These are phyloP conservation scores for Fusarium humuli DNA, from an alignment of 2,329 filamentous ascomycete species.

Conservation along the genomic window DNA sequence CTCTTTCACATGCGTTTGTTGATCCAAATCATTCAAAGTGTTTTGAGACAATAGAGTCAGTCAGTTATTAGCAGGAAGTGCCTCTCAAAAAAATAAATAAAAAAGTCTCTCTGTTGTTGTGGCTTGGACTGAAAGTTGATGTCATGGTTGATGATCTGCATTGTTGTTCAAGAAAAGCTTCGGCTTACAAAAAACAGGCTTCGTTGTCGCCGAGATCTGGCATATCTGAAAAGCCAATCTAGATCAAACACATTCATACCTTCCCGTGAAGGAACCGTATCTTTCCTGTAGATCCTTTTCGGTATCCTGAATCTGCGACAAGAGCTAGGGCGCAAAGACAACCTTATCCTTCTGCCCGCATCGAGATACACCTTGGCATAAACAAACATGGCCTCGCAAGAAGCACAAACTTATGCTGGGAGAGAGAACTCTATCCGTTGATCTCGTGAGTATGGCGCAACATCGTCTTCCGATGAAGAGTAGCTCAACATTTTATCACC, in stretches of 20 bases:
- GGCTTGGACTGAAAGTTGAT: slow-evolving; percentile 6
- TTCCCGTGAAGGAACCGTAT: neutral
- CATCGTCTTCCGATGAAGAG: neutral
- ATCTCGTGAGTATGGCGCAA: neutral
- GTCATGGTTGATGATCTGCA: slow-evolving; percentile 20
- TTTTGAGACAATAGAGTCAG: neutral
- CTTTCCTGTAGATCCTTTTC: neutral
- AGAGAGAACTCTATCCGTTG: neutral
- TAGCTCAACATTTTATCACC: neutral
- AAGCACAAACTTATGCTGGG: neutral
- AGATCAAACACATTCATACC: neutral
- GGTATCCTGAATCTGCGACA: neutral
- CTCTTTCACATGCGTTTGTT: neutral
- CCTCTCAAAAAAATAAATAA: neutral
- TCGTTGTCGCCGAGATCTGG: neutral
- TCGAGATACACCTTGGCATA: neutral
- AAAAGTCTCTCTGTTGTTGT: neutral
- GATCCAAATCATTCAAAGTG: neutral
- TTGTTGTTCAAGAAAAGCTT: slow-evolving; percentile 22
- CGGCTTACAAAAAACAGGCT: slow-evolving; percentile 7
- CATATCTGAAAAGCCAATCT: neutral
- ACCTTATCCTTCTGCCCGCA: neutral
- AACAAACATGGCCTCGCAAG: neutral
- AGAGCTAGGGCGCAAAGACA: neutral
- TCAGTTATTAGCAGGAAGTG: neutral